Evolutionary conservation across 305 asterid genomes (phyloP), one percentile per base, ranked within the genome.

Genomic region (Fraxinus albicans): DNA sequence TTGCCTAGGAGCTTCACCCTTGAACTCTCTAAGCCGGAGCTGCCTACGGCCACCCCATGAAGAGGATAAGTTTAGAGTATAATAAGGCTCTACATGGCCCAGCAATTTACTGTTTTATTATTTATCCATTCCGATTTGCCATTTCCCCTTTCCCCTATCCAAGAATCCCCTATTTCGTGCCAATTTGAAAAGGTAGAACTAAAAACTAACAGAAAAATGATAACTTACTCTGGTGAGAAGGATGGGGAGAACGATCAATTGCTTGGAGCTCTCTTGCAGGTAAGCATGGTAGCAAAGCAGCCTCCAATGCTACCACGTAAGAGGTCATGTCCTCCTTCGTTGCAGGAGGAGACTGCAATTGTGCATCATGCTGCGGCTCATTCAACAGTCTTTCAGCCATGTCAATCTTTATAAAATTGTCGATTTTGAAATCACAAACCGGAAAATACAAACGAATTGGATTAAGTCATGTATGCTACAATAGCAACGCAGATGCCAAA

Each of bases 221-320:
- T 79, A 2, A 85, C 97, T 86, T 72, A 95, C 98, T 96, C 90
- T 93, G 98, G 86, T 96, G 99, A 87, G 98, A 96, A 84, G 98
- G 99, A 84, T 95, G 96, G 25, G 97, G 95, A 21, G 99, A 93
- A 3, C 98, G 95, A 77, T 96, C 99, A 3, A 94, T 96, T 63
- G 98, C 98, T 76, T 96, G 99, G 73, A 96, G 94, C 83, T 94
- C 98, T 86, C 98, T 84, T 7, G 99, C 99, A 65, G 99, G 99
- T 89, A 96, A 88, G 89, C 99, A 96, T n/a, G 98, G 98, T 77
- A 92, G 88, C 85, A 96, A 87, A 84, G 98, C 97, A 84, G 97
- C 94, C 86, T 96, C 99, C 88, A 94, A 84, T 5, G 97, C 97
- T 92, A 87, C 87, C 74, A 95, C 99, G 74, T 90, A 93, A 72